Evolutionary conservation across 2,329 filamentous ascomycete species (phyloP).

Genomic region (Talaromyces sp.): DNA sequence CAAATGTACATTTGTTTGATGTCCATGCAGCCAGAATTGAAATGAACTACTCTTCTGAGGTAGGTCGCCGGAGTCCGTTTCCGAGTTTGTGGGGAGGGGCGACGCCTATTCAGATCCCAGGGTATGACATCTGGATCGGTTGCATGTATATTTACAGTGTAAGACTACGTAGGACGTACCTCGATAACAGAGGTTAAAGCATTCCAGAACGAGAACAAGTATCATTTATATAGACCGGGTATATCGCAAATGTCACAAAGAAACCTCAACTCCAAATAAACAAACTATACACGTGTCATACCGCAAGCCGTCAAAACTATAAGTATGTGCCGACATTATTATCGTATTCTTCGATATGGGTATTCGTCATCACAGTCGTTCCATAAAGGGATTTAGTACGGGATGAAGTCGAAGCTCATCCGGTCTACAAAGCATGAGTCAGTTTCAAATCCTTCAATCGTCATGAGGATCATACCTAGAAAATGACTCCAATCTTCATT

Average conservation of each 20-base stretch:
- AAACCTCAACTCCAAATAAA: background rate
- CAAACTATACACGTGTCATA: background rate
- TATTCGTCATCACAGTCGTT: conserved; percentile 2
- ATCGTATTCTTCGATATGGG: background rate
- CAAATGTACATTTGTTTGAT: background rate
- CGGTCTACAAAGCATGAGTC: conserved; percentile 10
- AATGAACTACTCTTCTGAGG: background rate
- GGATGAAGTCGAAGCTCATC: conserved; percentile 21
- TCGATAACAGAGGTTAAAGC: background rate
- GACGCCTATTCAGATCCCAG: background rate
- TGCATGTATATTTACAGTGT: background rate
- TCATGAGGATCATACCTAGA: conserved; percentile 29
- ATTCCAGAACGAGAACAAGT: background rate
- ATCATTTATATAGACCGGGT: background rate
- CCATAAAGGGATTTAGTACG: conserved; percentile 11
- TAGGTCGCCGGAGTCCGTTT: background rate
- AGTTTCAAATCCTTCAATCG: background rate
- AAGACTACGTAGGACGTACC: background rate
- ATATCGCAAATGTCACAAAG: background rate
- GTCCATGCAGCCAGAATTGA: background rate
- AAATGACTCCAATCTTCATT: conserved; percentile 40
- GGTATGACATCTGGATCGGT: background rate
- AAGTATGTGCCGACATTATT: background rate
- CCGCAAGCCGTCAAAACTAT: background rate
- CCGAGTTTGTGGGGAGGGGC: background rate